Conservation (phyloP, 2,329 filamentous ascomycete species). For the Trichophyton benhamiae region DNA sequence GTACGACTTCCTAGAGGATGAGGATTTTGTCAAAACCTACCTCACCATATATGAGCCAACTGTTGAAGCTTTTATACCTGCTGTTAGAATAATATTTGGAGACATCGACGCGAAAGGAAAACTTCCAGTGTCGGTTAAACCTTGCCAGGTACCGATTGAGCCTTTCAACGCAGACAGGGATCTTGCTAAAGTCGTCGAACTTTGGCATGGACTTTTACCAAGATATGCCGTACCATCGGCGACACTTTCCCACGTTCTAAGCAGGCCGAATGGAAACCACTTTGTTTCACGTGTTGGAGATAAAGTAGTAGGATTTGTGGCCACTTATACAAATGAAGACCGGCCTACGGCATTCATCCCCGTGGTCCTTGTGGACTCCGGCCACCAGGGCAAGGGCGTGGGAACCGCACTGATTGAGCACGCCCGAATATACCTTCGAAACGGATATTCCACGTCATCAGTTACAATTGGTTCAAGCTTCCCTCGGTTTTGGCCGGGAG, state of each 20-base stretch:
- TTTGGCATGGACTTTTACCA: slow-evolving; percentile 12
- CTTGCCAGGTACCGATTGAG: neutral
- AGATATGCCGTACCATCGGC: slow-evolving; percentile 8
- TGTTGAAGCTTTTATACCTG: slow-evolving; percentile 30
- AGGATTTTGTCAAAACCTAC: slow-evolving; percentile 27
- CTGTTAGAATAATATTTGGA: slow-evolving; percentile 31
- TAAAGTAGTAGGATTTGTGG: slow-evolving; percentile 10
- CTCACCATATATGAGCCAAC: slow-evolving; percentile 36
- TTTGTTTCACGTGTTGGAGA: slow-evolving; percentile 5
- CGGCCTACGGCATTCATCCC: slow-evolving; percentile 12
- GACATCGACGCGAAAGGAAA: slow-evolving; percentile 18
- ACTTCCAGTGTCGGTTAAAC: slow-evolving; percentile 24
- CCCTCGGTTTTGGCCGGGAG: slow-evolving; percentile 37
- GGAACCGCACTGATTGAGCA: slow-evolving; percentile 13
- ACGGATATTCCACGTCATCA: slow-evolving; percentile 1
- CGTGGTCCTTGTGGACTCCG: slow-evolving; percentile 16
- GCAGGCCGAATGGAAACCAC: slow-evolving; percentile 9
- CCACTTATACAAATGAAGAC: slow-evolving; percentile 12
- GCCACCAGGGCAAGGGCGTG: slow-evolving; percentile 17
- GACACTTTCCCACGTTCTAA: slow-evolving; percentile 8
- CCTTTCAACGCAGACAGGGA: slow-evolving; percentile 6
- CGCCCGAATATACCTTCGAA: slow-evolving; percentile 8
- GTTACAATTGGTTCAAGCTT: slow-evolving; percentile 24
- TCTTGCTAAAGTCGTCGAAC: slow-evolving; percentile 1
- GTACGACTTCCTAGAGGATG: slow-evolving; percentile 33